Base-by-base conservation (phyloP, 2,329 filamentous ascomycete genomes). In the Trichoderma sp. region DNA sequence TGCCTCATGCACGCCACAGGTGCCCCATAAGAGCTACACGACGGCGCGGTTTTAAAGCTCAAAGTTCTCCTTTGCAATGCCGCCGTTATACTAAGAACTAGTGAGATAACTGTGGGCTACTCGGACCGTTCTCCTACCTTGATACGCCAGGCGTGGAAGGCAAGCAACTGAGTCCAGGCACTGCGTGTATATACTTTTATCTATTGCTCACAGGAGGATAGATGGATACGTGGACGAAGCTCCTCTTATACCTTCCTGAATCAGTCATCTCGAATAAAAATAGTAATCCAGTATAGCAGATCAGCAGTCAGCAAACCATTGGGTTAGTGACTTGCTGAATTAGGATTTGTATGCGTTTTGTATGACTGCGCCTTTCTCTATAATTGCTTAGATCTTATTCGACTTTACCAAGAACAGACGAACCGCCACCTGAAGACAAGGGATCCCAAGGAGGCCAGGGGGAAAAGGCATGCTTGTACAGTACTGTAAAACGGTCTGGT, bases 1-100 rank as follows among this genome's bases (percentile, higher is more conserved):
- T 67, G 55, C 40, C 55, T 67, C 29, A 67, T 59, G 53, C 63
- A 59, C 35, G 29, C 21, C 33, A 64, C 53, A 37, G 33, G 61
- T 14, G 53, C 61, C 61, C 49, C 49, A 31, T 64, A 43, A 27
- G 21, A 43, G 33, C 35, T 64, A 16, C 27, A 56, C n/a, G 31
- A n/a, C 13, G n/a, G 33, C 19, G 14, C 16, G 5, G 53, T 56
- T 56, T 29, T 29, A n/a, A 56, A 56, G 27, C 29, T 19, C 27
- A n/a, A 56, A n/a, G 27, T 19, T 56, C 53, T 6, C 29, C 29
- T 56, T 33, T 56, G 19, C 7, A 56, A 6, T 56, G 16, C 27
- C 5, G 53, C 53, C 8, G 53, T 29, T 33, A n/a, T 13, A 11
- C 16, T n/a, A 56, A 35, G 11, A 35, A 35, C 16, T 6, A n/a